phyloP scores from a whole-genome alignment of 2,329 filamentous ascomycete species.

The Cyclaneusma minus region DNA sequence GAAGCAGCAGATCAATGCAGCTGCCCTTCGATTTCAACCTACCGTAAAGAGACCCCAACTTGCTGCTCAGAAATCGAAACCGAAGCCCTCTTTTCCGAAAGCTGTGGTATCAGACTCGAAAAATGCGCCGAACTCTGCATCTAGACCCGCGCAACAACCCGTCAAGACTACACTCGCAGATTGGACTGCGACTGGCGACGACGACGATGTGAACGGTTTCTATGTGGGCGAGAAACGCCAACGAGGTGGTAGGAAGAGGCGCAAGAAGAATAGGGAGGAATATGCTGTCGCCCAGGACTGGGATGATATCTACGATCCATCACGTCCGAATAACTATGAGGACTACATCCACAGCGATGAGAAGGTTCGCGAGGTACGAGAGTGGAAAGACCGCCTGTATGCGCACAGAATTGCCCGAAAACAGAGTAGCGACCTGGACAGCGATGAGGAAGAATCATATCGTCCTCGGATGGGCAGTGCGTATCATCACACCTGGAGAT shows the following conservation, averaged over 20 bases:
- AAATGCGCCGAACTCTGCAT: conserved; percentile 11
- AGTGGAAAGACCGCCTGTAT: conserved; percentile 76
- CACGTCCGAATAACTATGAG: conserved; percentile 67
- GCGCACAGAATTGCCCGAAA: conserved; percentile 42
- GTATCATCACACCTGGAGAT: conserved; percentile 8
- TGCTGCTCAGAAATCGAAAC: conserved; percentile 40
- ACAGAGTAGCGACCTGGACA: conserved; percentile 26
- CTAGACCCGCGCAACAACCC: conserved; percentile 23
- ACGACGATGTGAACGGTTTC: conserved; percentile 57
- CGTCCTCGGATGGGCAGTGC: conserved; percentile 27
- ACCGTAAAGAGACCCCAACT: conserved; percentile 65
- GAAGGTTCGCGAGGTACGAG: conserved; percentile 60
- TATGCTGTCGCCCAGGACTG: conserved; percentile 53
- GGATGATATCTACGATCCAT: conserved; percentile 83
- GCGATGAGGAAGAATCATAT: conserved; percentile 29
- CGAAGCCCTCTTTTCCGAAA: conserved; percentile 45
- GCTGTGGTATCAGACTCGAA: conserved; percentile 15
- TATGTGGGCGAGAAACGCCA: conserved; percentile 54
- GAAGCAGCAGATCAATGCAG: conserved; percentile 41
- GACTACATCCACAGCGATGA: conserved; percentile 78
- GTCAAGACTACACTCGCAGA: conserved; percentile 61
- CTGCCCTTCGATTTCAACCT: conserved; percentile 71
- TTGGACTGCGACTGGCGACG: conserved; percentile 64
- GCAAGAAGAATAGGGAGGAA: conserved; percentile 58
- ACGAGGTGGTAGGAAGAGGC: conserved; percentile 47